Evolutionary conservation across 129 eudicot species (phyloP).

Genomic region (Tagetes patula): DNA sequence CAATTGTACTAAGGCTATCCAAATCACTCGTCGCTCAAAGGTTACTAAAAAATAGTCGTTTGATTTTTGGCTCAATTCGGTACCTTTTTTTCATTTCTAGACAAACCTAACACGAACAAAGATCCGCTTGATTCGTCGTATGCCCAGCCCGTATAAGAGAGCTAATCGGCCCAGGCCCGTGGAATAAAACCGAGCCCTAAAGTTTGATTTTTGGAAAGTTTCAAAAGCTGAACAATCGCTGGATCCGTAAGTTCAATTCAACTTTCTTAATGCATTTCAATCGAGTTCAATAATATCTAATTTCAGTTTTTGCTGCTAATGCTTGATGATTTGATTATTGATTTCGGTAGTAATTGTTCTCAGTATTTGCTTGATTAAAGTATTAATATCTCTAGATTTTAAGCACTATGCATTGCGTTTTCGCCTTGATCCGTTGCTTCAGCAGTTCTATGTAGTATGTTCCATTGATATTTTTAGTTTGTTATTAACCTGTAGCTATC

Average conservation of each 20-base stretch:
- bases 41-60: too few species aligned
- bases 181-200: too few species aligned
- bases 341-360: slow-evolving; percentile 5
- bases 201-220: too few species aligned
- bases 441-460: neutral
- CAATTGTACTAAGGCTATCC: too few species aligned
- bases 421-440: neutral
- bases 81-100: too few species aligned
- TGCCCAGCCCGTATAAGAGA: too few species aligned
- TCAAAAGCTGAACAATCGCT: too few species aligned
- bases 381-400: neutral
- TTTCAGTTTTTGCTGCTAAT: slow-evolving; percentile 12
- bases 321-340: neutral
- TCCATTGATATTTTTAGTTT: neutral
- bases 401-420: neutral
- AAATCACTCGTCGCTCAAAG: too few species aligned
- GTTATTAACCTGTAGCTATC: neutral
- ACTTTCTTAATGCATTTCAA: neutral
- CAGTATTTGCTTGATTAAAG: neutral
- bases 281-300: neutral
- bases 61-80: too few species aligned
- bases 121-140: too few species aligned
- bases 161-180: too few species aligned
- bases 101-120: too few species aligned
- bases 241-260: slow-evolving; percentile 44